Conservation (phyloP, 495 filamentous ascomycete genomes). For the Glutinoglossum americanum region DNA sequence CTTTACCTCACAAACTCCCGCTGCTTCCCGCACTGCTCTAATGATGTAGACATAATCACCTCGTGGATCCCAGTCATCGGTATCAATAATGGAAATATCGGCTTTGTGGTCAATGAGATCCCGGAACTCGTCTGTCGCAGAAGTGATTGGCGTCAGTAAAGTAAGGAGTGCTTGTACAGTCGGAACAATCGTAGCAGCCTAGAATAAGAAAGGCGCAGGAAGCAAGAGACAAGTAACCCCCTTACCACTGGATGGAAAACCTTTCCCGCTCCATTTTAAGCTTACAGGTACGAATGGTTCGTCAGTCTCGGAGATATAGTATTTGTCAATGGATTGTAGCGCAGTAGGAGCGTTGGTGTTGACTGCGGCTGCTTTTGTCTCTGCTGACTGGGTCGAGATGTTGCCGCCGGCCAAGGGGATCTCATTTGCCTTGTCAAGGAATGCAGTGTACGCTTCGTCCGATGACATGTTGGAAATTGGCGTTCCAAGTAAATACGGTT, state of each 20-base stretch:
- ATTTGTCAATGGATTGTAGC: slow-evolving; percentile 34
- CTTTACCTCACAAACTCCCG: slow-evolving; percentile 35
- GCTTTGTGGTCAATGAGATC: slow-evolving; percentile 30
- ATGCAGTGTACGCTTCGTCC: slow-evolving; percentile 60
- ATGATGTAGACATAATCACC: slow-evolving; percentile 36
- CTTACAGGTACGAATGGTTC: slow-evolving; percentile 62
- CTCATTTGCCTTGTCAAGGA: slow-evolving; percentile 67
- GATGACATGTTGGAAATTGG: slow-evolving; percentile 35
- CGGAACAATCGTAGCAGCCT: background rate
- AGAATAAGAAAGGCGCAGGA: background rate
- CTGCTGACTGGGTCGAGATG: slow-evolving; percentile 7
- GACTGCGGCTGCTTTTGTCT: slow-evolving; percentile 19
- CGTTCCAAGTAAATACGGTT: slow-evolving; percentile 2
- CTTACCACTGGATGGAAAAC: slow-evolving; percentile 14
- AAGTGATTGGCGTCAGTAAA: background rate
- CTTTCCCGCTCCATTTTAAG: slow-evolving; percentile 33
- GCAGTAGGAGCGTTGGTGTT: slow-evolving; percentile 34
- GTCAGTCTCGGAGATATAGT: slow-evolving; percentile 63
- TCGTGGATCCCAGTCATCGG: slow-evolving; percentile 37
- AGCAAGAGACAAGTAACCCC: background rate
- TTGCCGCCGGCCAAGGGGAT: slow-evolving; percentile 27
- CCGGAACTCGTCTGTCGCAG: slow-evolving; percentile 30
- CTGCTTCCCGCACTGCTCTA: slow-evolving; percentile 31
- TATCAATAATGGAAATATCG: slow-evolving; percentile 29
- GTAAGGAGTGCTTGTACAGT: slow-evolving; percentile 3